Percentiles rank a stretch among this genome's conserved stretches.
phyloP scores from a whole-genome alignment of 257 asterid genomes.

The Petunia axillaris region DNA sequence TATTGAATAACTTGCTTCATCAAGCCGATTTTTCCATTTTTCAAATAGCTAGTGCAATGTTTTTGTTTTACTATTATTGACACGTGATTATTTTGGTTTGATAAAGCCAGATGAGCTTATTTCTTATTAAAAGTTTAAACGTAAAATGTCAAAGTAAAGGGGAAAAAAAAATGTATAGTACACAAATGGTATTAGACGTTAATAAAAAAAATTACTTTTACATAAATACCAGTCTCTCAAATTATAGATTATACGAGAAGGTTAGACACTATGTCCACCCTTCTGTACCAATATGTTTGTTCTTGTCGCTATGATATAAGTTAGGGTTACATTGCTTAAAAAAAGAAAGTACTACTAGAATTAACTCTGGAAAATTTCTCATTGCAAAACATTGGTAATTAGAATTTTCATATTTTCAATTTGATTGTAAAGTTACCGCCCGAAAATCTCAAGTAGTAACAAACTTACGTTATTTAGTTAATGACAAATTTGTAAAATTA shows the following conservation, averaged over 20 bases:
- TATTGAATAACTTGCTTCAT: background rate
- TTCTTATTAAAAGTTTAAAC: background rate
- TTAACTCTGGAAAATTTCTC: no score
- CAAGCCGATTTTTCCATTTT: rapidly evolving
- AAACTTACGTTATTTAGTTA: background rate
- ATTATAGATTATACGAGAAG: no score
- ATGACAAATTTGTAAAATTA: background rate
- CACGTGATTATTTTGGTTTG: background rate
- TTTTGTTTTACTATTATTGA: background rate
- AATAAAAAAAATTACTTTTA: background rate
- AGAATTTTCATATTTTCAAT: no score
- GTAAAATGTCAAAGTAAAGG: background rate
- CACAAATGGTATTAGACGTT: no score
- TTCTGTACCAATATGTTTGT: no score
- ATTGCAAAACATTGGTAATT: no score
- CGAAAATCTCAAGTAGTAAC: background rate
- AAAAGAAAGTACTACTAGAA: no score
- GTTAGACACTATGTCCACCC: no score
- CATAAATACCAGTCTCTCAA: no score
- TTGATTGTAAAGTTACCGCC: no score
- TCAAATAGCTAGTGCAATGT: background rate
- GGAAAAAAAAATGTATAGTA: background rate
- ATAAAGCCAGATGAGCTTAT: background rate
- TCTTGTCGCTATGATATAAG: no score
- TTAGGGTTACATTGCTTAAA: no score